Percentiles rank a stretch among this genome's conserved stretches.
Conservation (phyloP, 768 basidiomycete genomes). For the Dentipellis sp. region DNA sequence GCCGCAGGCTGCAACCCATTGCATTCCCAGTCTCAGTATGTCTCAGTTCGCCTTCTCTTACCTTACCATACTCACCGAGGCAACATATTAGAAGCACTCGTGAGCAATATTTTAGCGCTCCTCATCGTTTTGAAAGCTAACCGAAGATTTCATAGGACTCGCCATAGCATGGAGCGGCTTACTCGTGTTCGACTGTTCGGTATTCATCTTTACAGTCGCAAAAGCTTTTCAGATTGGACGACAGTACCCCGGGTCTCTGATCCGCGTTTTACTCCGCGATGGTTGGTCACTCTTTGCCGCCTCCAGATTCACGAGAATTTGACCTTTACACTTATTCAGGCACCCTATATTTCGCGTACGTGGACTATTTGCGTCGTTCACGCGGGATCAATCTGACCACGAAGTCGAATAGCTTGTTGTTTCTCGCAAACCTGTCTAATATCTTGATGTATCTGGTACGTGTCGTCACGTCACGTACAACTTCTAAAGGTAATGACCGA, state of each 20-base stretch:
- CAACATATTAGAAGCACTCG: too few species aligned
- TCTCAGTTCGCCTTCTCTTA: not conserved
- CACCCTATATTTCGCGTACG: not conserved
- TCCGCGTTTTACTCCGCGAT: not conserved
- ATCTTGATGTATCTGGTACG: not conserved
- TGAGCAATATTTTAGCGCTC: not conserved
- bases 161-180: not conserved
- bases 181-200: not conserved
- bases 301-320: not conserved
- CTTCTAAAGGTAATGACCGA: not conserved
- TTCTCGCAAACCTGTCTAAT: not conserved
- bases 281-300: not conserved
- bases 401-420: not conserved
- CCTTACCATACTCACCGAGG: too few species aligned
- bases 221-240: not conserved
- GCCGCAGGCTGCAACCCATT: not conserved
- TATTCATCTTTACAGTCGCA: not conserved
- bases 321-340: not conserved
- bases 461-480: not conserved
- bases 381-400: not conserved
- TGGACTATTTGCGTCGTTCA: not conserved
- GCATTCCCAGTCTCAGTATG: not conserved
- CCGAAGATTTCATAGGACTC: not conserved
- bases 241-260: not conserved
- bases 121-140: not conserved